These are phyloP conservation scores for Leccinum glutinopallens DNA, from an alignment of 1,284 basidiomycete genomes.

Conservation along the genomic window DNA sequence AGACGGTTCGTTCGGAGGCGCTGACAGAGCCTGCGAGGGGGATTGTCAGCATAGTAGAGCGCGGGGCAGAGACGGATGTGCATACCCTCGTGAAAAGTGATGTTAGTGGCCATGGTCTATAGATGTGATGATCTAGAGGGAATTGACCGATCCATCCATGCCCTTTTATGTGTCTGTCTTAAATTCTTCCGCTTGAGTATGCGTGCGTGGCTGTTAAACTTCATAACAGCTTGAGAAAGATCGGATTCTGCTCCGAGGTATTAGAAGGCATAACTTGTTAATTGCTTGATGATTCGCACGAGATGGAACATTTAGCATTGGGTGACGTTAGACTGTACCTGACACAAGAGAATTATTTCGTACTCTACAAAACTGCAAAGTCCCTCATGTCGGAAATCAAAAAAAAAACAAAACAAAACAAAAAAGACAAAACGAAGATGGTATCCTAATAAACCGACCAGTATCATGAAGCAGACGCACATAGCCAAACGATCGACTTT, in stretches of 20 bases:
- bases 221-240: conserved; percentile 21
- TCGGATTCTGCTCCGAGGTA: conserved; percentile 16
- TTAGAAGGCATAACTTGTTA: conserved; percentile 13
- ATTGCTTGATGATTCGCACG: conserved; percentile 2
- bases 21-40: conserved; percentile 67
- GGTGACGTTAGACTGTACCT: conserved; percentile 3
- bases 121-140: conserved; percentile 5
- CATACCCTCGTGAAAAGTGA: conserved; percentile 38
- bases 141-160: conserved; percentile 3
- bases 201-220: background rate
- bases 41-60: background rate
- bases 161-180: conserved; percentile 15
- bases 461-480: conserved; percentile 30
- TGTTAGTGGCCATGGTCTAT: conserved; percentile 34
- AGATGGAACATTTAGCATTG: background rate
- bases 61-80: background rate
- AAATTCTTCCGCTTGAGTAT: background rate
- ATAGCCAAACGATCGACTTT: conserved; percentile 61
- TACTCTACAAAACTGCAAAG: conserved; percentile 26
- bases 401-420: background rate
- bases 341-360: conserved; percentile 12
- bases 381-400: conserved; percentile 18
- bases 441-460: conserved; percentile 17
- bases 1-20: conserved; percentile 62
- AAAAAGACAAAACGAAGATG: conserved; percentile 11